Evolutionary conservation across 352 stramenopile genomes (phyloP).

Genomic region (Phytophthora pinifolia): DNA sequence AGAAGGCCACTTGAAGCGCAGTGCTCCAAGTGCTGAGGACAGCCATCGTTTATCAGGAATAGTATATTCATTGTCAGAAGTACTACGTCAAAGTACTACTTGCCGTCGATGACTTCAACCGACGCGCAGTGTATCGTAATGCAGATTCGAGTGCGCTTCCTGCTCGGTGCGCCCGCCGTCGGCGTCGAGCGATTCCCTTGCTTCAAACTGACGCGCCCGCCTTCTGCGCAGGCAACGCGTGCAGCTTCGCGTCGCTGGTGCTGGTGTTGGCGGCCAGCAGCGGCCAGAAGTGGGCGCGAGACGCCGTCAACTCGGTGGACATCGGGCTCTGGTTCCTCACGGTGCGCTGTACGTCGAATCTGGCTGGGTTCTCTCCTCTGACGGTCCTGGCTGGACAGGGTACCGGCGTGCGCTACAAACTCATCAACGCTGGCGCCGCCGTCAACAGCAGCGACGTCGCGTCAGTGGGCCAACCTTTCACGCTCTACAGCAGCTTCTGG

Average conservation of each 20-base stretch:
- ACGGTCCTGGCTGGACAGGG: conserved; percentile 36
- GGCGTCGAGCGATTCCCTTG: not conserved
- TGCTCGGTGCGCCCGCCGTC: conserved; percentile 31
- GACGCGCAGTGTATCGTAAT: conserved; percentile 6
- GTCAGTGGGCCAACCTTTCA: conserved; percentile 21
- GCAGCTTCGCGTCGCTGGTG: conserved; percentile 47
- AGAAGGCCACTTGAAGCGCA: too few species aligned
- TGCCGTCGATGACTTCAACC: conserved; percentile 7
- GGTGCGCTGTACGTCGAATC: conserved; percentile 27
- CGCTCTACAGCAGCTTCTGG: conserved; percentile 44
- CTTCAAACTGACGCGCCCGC: not conserved
- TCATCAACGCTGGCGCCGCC: conserved; percentile 68
- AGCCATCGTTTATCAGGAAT: too few species aligned
- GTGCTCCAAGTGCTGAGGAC: too few species aligned
- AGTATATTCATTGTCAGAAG: too few species aligned
- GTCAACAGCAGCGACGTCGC: conserved; percentile 36
- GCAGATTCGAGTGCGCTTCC: conserved; percentile 43
- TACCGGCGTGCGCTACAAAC: conserved; percentile 76
- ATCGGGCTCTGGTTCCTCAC: conserved; percentile 71
- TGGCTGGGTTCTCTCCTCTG: conserved; percentile 1
- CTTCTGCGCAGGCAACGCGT: conserved; percentile 40
- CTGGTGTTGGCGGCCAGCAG: conserved; percentile 51
- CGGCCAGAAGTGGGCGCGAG: conserved; percentile 55
- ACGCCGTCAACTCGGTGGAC: conserved; percentile 72
- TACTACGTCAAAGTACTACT: too few species aligned